Conservation (phyloP, 257 asterid genomes). For the Asclepias syriaca region DNA sequence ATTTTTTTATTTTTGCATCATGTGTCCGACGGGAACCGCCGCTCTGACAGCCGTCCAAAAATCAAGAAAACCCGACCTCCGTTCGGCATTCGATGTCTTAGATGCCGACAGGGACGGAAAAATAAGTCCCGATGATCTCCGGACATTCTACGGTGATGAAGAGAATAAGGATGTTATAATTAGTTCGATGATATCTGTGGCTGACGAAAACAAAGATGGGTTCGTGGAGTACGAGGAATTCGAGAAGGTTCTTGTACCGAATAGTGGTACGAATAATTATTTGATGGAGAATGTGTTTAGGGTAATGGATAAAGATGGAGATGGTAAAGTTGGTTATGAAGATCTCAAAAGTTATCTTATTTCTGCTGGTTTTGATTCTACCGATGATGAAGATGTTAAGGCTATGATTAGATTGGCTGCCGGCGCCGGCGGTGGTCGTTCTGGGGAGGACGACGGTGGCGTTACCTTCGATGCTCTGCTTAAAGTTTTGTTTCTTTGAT, state of each 20-base stretch:
- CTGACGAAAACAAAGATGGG: slow-evolving; percentile 63
- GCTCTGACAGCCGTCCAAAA: slow-evolving; percentile 8
- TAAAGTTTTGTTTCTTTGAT: slow-evolving; percentile 56
- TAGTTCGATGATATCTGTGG: slow-evolving; percentile 64
- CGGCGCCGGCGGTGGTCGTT: slow-evolving; percentile 53
- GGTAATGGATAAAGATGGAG: slow-evolving; percentile 91
- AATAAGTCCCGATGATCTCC: slow-evolving; percentile 70
- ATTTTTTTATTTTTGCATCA: neutral
- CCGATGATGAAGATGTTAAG: slow-evolving; percentile 60
- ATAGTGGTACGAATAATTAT: neutral
- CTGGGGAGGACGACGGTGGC: slow-evolving; percentile 38
- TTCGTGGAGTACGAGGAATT: slow-evolving; percentile 83
- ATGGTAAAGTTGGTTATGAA: slow-evolving; percentile 68
- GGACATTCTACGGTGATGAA: slow-evolving; percentile 42
- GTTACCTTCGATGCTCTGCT: slow-evolving; percentile 62
- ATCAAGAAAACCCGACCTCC: slow-evolving; percentile 29
- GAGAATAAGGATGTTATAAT: slow-evolving; percentile 39
- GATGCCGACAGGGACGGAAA: slow-evolving; percentile 81
- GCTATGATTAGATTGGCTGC: slow-evolving; percentile 75
- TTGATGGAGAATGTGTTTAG: slow-evolving; percentile 75
- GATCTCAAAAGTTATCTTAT: slow-evolving; percentile 57
- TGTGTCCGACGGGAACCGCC: slow-evolving; percentile 74
- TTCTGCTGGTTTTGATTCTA: slow-evolving; percentile 62
- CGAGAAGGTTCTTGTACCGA: slow-evolving; percentile 43
- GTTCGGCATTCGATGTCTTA: slow-evolving; percentile 74